These are phyloP conservation scores for Huntiella omanensis DNA, from an alignment of 2,329 filamentous ascomycete species.

Conservation along the genomic window DNA sequence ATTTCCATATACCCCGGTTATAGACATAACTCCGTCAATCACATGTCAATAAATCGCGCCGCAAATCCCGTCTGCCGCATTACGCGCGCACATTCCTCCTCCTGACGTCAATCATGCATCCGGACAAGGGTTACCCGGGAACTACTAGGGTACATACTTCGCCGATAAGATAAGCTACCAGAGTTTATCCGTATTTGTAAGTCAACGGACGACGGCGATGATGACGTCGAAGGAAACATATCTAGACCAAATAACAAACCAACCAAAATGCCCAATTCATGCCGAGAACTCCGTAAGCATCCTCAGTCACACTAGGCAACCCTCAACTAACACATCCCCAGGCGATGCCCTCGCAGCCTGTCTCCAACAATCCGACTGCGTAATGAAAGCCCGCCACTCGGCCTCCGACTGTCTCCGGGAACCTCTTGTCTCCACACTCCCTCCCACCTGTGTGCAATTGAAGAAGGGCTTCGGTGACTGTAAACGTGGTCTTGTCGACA, in stretches of 20 bases:
- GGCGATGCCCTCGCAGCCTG: constrained; percentile 84
- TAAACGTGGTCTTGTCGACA: constrained; percentile 91
- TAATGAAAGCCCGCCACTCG: constrained; percentile 75
- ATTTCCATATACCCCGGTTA: too few relatives aligned
- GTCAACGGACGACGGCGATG: too few relatives aligned
- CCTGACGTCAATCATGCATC: too few relatives aligned
- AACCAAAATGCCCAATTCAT: constrained; percentile 71
- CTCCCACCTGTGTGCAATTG: constrained; percentile 76
- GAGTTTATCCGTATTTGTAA: too few relatives aligned
- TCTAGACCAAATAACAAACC: neutral
- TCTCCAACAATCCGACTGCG: constrained; percentile 89
- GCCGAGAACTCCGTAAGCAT: constrained; percentile 81
- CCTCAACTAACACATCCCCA: constrained; percentile 21
- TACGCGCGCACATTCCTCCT: too few relatives aligned
- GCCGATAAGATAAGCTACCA: too few relatives aligned
- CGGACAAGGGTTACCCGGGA: too few relatives aligned
- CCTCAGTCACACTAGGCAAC: neutral
- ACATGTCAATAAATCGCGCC: too few relatives aligned
- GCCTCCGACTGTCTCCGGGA: constrained; percentile 75
- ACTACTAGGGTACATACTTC: too few relatives aligned
- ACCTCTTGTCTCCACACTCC: constrained; percentile 64
- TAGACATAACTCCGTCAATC: too few relatives aligned
- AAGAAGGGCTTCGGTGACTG: constrained; percentile 88
- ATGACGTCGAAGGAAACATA: neutral
- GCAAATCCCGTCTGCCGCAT: too few relatives aligned